Conservation (phyloP, 2,329 filamentous ascomycete genomes). For the Herpomyces periplanetae region DNA sequence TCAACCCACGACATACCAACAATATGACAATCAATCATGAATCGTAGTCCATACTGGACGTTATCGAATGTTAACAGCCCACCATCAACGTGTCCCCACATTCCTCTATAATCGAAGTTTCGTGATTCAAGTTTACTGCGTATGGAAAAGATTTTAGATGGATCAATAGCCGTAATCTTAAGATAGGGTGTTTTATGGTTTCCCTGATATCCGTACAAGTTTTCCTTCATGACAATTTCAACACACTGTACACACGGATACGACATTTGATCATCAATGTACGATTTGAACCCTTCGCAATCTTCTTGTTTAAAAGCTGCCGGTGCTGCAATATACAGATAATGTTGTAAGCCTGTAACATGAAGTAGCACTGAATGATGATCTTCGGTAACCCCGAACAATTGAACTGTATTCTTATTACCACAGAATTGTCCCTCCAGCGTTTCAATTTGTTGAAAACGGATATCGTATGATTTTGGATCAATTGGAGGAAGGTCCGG, state of each 20-base stretch:
- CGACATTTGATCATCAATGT: conserved; percentile 38
- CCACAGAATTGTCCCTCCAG: conserved; percentile 54
- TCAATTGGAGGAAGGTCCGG: conserved; percentile 20
- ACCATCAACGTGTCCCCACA: conserved; percentile 26
- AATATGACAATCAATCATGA: conserved; percentile 92
- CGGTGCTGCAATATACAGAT: conserved; percentile 68
- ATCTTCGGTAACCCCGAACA: conserved; percentile 62
- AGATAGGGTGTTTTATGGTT: conserved; percentile 69
- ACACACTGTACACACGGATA: conserved; percentile 40
- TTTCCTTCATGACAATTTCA: conserved; percentile 44
- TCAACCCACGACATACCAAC: conserved; percentile 95
- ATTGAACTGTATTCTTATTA: conserved; percentile 36
- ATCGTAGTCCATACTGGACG: conserved; percentile 68
- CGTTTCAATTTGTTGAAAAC: conserved; percentile 76
- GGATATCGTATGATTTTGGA: conserved; percentile 23
- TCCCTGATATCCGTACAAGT: conserved; percentile 71
- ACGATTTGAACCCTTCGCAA: conserved; percentile 34
- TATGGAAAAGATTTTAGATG: conserved; percentile 38
- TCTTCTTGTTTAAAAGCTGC: conserved; percentile 38
- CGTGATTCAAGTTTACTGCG: conserved; percentile 33
- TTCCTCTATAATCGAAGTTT: conserved; percentile 47
- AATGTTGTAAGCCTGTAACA: conserved; percentile 80
- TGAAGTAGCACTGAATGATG: conserved; percentile 81
- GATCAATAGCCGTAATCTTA: conserved; percentile 69
- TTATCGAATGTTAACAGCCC: conserved; percentile 75